Percentiles rank a stretch among this genome's conserved stretches.
Conservation (phyloP, 2,329 filamentous ascomycete species). For the Stagonosporopsis tanaceti region DNA sequence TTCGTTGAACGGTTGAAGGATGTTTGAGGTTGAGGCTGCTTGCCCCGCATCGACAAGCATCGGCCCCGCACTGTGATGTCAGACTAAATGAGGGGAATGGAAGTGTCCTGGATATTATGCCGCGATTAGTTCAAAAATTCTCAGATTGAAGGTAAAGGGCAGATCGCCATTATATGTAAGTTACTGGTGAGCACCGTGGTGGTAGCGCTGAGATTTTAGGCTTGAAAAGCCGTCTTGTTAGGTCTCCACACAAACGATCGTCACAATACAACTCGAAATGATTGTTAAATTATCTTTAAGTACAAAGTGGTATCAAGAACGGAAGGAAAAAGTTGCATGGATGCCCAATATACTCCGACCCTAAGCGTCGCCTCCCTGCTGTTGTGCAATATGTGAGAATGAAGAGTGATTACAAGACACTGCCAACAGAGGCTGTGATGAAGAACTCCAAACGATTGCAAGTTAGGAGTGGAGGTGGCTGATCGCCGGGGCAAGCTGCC, state of each 20-base stretch:
- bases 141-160: neutral
- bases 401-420: slow-evolving; percentile 4
- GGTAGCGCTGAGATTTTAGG: neutral
- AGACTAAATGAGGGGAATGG: neutral
- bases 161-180: neutral
- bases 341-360: neutral
- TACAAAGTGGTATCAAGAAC: slow-evolving; percentile 1
- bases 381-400: neutral
- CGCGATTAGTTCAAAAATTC: neutral
- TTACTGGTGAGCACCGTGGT: slow-evolving; percentile 4
- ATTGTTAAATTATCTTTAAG: neutral
- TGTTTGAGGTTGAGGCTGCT: neutral
- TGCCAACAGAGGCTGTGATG: neutral
- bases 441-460: neutral
- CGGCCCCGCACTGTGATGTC: slow-evolving; percentile 15
- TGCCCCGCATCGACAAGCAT: slow-evolving; percentile 7
- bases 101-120: no score
- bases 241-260: neutral
- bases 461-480: neutral
- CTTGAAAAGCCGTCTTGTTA: neutral
- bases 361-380: neutral
- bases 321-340: neutral
- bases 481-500: neutral
- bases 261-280: neutral
- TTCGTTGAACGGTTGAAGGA: neutral